Conservation (phyloP, 495 filamentous ascomycete genomes). For the Talaromyces liani region DNA sequence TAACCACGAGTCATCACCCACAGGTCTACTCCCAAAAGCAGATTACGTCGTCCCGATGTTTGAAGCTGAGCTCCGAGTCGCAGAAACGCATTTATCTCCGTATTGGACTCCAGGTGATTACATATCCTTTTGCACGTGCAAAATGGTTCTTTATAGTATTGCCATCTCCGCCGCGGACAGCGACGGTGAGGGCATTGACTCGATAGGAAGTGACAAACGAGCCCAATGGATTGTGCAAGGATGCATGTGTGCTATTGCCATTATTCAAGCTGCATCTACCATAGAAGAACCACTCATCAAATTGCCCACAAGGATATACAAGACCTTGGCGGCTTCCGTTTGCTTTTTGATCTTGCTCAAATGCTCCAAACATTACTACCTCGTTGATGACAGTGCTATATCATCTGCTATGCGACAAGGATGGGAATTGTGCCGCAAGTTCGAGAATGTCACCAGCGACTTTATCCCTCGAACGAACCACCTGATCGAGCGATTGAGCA, state of each 20-base stretch:
- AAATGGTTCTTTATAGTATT: not conserved
- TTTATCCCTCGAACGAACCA: not conserved
- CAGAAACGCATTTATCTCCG: not conserved
- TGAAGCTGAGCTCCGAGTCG: not conserved
- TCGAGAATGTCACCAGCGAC: not conserved
- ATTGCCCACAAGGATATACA: not conserved
- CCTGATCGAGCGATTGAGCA: not conserved
- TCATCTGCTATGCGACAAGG: not conserved
- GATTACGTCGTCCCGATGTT: not conserved
- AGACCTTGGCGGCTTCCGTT: not conserved
- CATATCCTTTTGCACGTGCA: not conserved
- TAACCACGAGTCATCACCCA: not conserved
- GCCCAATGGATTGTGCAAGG: not conserved
- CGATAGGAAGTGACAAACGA: not conserved
- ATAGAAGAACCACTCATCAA: not conserved
- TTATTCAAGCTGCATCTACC: not conserved
- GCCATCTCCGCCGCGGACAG: not conserved
- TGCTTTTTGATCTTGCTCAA: slow-evolving; percentile 1
- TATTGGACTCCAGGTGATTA: not conserved
- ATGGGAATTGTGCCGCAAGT: not conserved
- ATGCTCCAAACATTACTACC: slow-evolving; percentile 1
- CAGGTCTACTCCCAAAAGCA: not conserved
- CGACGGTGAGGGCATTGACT: not conserved
- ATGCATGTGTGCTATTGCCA: not conserved
- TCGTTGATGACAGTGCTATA: not conserved